These are phyloP conservation scores for Lolium perenne DNA, from an alignment of 176 grass and related monocot species.

Conservation along the genomic window DNA sequence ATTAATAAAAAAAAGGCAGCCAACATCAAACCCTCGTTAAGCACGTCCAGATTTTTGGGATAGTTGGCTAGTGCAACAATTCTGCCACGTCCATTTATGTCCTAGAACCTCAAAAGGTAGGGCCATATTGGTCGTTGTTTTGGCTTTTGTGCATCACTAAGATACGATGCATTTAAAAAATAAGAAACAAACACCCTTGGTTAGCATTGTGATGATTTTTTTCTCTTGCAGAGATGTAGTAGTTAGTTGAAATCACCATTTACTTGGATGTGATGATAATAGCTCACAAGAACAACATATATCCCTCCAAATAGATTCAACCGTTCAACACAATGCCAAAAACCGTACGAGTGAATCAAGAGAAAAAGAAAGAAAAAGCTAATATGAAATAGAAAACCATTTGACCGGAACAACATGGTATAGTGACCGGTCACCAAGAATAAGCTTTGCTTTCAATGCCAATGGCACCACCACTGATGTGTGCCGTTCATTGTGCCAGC, in stretches of 20 bases:
- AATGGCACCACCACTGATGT: neutral
- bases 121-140: neutral
- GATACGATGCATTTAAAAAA: neutral
- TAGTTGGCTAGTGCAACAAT: too few species aligned
- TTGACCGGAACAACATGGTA: conserved; percentile 43
- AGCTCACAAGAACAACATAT: neutral
- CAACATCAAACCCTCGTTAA: too few species aligned
- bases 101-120: neutral
- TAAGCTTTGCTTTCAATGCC: neutral
- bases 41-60: too few species aligned
- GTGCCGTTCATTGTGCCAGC: conserved; percentile 34
- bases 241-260: neutral
- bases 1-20: too few species aligned
- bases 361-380: neutral
- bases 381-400: neutral
- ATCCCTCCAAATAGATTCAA: neutral
- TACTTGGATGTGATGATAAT: neutral
- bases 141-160: neutral
- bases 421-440: conserved; percentile 18
- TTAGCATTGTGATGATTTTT: neutral
- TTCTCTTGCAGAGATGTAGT: neutral
- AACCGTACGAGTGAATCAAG: neutral
- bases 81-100: neutral
- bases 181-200: neutral
- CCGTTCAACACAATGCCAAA: neutral